Conservation (phyloP, 169 alveolate species). For the Cryptosporidium tyzzeri region DNA sequence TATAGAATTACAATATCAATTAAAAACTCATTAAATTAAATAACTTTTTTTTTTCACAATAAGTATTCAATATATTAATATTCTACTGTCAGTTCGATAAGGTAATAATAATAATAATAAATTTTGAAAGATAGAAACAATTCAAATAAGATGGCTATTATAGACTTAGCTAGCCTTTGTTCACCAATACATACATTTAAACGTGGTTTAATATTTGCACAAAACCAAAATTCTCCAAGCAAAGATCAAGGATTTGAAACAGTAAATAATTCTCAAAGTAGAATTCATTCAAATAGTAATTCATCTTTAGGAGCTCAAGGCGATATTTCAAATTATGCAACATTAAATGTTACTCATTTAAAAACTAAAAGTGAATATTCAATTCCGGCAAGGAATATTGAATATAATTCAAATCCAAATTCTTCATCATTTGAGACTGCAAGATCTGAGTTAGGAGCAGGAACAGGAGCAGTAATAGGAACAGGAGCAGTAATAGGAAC, state of each 20-base stretch:
- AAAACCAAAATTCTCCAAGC: background rate
- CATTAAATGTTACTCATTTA: background rate
- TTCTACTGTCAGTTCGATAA: too few species aligned
- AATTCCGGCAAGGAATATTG: background rate
- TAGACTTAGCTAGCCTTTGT: conserved; percentile 64
- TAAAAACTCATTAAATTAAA: too few species aligned
- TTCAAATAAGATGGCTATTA: conserved; percentile 33
- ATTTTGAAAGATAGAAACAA: background rate
- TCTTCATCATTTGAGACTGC: background rate
- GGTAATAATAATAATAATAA: too few species aligned
- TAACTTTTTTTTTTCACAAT: background rate
- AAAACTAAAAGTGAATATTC: background rate
- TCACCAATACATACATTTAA: conserved; percentile 59
- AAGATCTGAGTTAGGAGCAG: background rate
- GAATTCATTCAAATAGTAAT: background rate
- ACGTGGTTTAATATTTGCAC: conserved; percentile 28
- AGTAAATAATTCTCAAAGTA: background rate
- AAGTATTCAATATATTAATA: too few species aligned
- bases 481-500: background rate
- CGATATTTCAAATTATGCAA: background rate
- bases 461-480: background rate
- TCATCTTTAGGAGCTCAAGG: background rate
- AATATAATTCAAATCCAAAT: background rate
- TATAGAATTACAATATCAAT: too few species aligned
- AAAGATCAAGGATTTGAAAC: background rate